These are phyloP conservation scores for Pseudohyphozyma bogoriensis DNA, from an alignment of 768 basidiomycete species.

Conservation along the genomic window DNA sequence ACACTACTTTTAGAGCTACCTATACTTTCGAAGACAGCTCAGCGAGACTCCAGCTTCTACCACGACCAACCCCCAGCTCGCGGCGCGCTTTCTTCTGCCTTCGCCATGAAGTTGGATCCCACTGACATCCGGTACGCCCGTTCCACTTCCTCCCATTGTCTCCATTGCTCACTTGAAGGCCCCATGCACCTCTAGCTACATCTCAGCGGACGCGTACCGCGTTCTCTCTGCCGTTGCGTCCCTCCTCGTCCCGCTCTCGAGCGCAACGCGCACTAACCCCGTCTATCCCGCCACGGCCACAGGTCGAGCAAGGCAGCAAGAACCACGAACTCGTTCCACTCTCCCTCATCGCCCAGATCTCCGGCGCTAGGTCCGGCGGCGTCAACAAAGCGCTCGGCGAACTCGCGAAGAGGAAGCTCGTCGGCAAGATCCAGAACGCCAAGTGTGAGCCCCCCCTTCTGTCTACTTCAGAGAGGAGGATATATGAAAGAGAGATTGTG, in stretches of 20 bases:
- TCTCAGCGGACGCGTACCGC: slow-evolving; percentile 83
- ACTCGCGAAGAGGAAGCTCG: slow-evolving; percentile 81
- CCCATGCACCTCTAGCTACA: too few relatives aligned
- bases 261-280: not conserved
- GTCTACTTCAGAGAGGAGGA: not conserved
- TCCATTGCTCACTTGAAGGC: too few relatives aligned
- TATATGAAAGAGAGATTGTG: not conserved
- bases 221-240: slow-evolving; percentile 81
- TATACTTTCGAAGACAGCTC: too few relatives aligned
- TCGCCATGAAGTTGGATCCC: slow-evolving; percentile 33
- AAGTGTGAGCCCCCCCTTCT: slow-evolving; percentile 55
- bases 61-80: too few relatives aligned
- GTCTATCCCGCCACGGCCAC: not conserved
- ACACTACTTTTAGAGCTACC: too few relatives aligned
- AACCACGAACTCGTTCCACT: slow-evolving; percentile 95
- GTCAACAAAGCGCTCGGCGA: slow-evolving; percentile 85
- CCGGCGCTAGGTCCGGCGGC: slow-evolving; percentile 81
- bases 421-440: slow-evolving; percentile 78
- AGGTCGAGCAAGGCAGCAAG: slow-evolving; percentile 97
- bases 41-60: too few relatives aligned
- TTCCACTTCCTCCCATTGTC: too few relatives aligned
- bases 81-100: too few relatives aligned
- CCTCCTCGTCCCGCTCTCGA: not conserved
- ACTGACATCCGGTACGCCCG: slow-evolving; percentile 75
- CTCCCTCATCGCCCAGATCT: slow-evolving; percentile 77